Conservation (phyloP, 306 rosid genomes). For the Prunus fruticosa region DNA sequence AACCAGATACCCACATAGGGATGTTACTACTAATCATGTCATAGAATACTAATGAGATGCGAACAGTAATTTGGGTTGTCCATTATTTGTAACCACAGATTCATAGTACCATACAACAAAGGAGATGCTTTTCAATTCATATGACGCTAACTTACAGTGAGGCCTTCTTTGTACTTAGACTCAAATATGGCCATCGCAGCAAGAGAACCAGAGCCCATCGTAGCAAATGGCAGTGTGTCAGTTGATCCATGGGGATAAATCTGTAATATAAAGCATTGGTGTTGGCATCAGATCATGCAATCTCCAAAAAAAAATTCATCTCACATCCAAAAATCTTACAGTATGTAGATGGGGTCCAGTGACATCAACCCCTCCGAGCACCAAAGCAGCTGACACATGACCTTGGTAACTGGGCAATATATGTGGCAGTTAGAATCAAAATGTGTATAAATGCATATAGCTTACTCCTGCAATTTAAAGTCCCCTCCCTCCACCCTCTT, state of each 20-base stretch:
- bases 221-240: conserved; percentile 58
- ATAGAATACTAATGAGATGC: background rate
- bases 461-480: background rate
- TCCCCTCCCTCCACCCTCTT: background rate
- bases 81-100: background rate
- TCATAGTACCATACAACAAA: background rate
- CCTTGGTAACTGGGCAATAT: conserved; percentile 72
- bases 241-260: conserved; percentile 95
- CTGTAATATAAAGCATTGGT: conserved; percentile 27
- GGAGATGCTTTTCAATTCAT: background rate
- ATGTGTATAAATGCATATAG: background rate
- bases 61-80: background rate
- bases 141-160: conserved; percentile 42
- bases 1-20: background rate
- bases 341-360: conserved; percentile 95
- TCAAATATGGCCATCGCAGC: conserved; percentile 60
- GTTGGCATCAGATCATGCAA: conserved; percentile 13
- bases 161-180: conserved; percentile 70
- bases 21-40: background rate
- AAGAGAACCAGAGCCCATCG: conserved; percentile 67
- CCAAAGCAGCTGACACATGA: conserved; percentile 80
- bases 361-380: conserved; percentile 95
- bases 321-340: conserved; percentile 45
- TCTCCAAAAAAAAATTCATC: background rate
- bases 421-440: conserved; percentile 6